These are phyloP conservation scores for Phylloporus gajari DNA, from an alignment of 1,284 basidiomycete genomes.

Conservation along the genomic window DNA sequence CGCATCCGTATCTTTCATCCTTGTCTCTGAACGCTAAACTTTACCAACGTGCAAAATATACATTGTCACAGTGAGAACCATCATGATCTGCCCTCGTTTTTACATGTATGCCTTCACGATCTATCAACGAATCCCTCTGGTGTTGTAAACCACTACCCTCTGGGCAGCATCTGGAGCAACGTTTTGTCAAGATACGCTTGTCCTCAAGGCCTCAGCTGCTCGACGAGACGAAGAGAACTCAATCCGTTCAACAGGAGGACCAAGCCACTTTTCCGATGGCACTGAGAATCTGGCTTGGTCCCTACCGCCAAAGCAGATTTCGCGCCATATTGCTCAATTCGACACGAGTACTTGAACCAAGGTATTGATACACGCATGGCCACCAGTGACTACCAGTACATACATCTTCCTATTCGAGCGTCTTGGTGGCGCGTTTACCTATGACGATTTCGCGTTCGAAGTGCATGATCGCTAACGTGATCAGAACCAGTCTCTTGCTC, in stretches of 20 bases:
- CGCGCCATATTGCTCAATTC: too few species aligned
- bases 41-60: slow-evolving; percentile 1
- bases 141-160: slow-evolving; percentile 36
- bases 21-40: slow-evolving; percentile 9
- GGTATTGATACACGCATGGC: too few species aligned
- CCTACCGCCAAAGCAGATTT: too few species aligned
- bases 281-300: slow-evolving; percentile 31
- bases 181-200: slow-evolving; percentile 32
- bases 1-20: slow-evolving; percentile 13
- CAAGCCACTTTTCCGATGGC: slow-evolving; percentile 35
- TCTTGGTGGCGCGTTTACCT: too few species aligned
- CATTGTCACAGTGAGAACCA: slow-evolving; percentile 5
- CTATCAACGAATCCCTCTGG: neutral
- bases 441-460: too few species aligned
- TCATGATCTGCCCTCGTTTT: neutral
- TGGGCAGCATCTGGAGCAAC: slow-evolving; percentile 38
- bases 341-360: too few species aligned
- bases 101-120: neutral
- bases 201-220: slow-evolving; percentile 28
- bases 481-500: too few species aligned
- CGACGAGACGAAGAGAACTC: slow-evolving; percentile 25
- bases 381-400: too few species aligned
- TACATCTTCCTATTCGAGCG: too few species aligned
- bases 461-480: too few species aligned
- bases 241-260: slow-evolving; percentile 32